These are phyloP conservation scores for Claviceps africana DNA, from an alignment of 2,329 filamentous ascomycete genomes.

Conservation along the genomic window DNA sequence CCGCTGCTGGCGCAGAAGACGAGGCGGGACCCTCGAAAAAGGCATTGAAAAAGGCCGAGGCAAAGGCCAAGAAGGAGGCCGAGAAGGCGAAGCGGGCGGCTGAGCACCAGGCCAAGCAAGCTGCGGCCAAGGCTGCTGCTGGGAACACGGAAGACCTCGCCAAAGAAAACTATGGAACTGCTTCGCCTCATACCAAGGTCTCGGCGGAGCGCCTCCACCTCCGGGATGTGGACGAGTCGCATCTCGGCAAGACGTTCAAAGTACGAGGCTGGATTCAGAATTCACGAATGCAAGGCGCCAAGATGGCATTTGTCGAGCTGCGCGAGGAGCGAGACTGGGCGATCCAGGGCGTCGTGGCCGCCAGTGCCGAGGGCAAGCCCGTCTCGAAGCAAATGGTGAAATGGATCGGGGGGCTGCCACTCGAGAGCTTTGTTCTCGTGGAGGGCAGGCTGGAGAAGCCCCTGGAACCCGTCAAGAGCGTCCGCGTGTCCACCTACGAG, in stretches of 20 bases:
- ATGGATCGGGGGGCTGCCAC: conserved; percentile 60
- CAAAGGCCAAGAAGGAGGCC: conserved; percentile 79
- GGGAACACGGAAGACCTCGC: conserved; percentile 55
- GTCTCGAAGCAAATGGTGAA: conserved; percentile 78
- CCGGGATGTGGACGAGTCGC: conserved; percentile 46
- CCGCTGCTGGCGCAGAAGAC: neutral
- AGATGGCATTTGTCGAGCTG: conserved; percentile 75
- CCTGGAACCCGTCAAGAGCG: conserved; percentile 77
- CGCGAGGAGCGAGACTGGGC: conserved; percentile 57
- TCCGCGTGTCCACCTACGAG: conserved; percentile 65
- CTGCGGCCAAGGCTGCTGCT: conserved; percentile 50
- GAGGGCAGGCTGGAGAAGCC: conserved; percentile 72
- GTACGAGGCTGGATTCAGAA: conserved; percentile 49
- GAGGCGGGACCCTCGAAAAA: conserved; percentile 33
- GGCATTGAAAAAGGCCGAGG: conserved; percentile 70
- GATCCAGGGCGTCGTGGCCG: conserved; percentile 64
- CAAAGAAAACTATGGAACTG: conserved; percentile 56
- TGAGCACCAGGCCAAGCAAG: conserved; percentile 61
- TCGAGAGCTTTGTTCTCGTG: conserved; percentile 71
- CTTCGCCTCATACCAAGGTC: conserved; percentile 40
- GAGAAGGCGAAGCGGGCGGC: conserved; percentile 59
- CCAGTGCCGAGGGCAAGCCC: conserved; percentile 45
- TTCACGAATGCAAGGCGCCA: conserved; percentile 32
- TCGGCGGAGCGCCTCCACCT: conserved; percentile 46
- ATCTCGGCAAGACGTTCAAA: conserved; percentile 57